Evolutionary conservation across 2,329 filamentous ascomycete species (phyloP).

Genomic region (Botrytis elliptica): DNA sequence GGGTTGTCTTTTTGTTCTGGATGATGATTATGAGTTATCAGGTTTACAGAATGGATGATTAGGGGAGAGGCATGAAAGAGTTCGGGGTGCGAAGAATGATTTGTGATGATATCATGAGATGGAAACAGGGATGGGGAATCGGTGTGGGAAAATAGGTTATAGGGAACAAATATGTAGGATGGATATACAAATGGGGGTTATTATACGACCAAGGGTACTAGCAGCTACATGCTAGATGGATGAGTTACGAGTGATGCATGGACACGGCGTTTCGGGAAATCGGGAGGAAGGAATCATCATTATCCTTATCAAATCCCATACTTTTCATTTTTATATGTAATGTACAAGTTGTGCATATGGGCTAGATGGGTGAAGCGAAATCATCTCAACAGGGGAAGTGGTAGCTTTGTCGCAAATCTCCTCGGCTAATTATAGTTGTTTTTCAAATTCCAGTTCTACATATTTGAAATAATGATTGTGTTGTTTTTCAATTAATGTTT

Average conservation of each 20-base stretch:
- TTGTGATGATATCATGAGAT: background rate
- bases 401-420: background rate
- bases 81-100: background rate
- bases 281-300: background rate
- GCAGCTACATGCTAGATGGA: background rate
- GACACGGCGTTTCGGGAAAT: background rate
- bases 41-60: constrained; percentile 46
- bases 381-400: background rate
- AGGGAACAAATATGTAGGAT: background rate
- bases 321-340: background rate
- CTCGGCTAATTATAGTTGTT: background rate
- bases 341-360: background rate
- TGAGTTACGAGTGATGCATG: background rate
- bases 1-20: constrained; percentile 62
- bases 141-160: background rate
- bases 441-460: background rate
- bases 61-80: constrained; percentile 40
- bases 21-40: constrained; percentile 67
- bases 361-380: background rate
- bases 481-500: too few species aligned
- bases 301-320: background rate
- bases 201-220: background rate
- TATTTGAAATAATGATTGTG: background rate
- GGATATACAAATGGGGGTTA: background rate
- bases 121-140: background rate